Conservation (phyloP, 371 early-diverging fungal genomes). For the Capniomyces stellatus region DNA sequence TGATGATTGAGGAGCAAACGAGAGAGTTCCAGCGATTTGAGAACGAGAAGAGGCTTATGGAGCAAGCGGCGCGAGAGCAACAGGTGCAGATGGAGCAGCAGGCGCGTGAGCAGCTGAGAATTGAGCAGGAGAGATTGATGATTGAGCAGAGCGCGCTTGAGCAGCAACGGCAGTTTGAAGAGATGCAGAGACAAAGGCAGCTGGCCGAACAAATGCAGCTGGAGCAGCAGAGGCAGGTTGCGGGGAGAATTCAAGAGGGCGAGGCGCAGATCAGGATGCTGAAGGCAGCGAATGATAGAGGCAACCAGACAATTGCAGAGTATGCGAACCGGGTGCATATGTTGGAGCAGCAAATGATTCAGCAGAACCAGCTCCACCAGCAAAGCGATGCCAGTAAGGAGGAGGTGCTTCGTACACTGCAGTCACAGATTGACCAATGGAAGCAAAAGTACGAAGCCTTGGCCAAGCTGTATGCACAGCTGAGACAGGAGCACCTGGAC, state of each 20-base stretch:
- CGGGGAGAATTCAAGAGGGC: conserved; percentile 52
- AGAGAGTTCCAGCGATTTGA: conserved; percentile 5
- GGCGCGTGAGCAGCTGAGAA: conserved; percentile 9
- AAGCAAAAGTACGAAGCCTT: conserved; percentile 54
- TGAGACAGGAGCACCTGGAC: conserved; percentile 91
- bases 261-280: conserved; percentile 59
- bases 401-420: conserved; percentile 51
- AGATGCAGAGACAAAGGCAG: conserved; percentile 46
- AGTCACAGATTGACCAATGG: conserved; percentile 47
- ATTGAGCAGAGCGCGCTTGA: conserved; percentile 47
- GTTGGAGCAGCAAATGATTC: conserved; percentile 64
- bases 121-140: conserved; percentile 26
- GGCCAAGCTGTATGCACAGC: conserved; percentile 74
- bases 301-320: conserved; percentile 62
- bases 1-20: conserved; percentile 35
- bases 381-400: conserved; percentile 53
- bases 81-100: conserved; percentile 42
- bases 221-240: conserved; percentile 52
- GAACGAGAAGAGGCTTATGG: not conserved
- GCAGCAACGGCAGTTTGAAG: conserved; percentile 46
- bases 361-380: conserved; percentile 43
- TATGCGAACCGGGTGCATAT: conserved; percentile 47
- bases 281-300: conserved; percentile 60
- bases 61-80: conserved; percentile 21
- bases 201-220: conserved; percentile 25